Percentiles rank a stretch among this genome's conserved stretches.
These are phyloP conservation scores for Lagenidium sp. DNA, from an alignment of 352 stramenopile species.

Conservation along the genomic window DNA sequence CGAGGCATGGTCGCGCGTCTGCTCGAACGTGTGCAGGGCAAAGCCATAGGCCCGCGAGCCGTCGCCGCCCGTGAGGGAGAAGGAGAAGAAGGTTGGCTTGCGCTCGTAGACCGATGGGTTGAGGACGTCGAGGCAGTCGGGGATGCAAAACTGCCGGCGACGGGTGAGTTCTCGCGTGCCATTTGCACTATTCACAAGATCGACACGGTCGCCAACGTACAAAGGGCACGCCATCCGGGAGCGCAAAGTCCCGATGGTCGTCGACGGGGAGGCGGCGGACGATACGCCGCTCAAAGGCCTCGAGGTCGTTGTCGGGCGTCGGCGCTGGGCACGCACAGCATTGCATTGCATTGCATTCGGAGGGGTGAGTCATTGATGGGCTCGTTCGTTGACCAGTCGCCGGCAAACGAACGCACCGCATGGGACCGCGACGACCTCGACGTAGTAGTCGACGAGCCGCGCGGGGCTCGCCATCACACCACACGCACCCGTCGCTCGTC, in stretches of 20 bases:
- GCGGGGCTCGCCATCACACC: background rate
- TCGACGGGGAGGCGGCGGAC: slow-evolving; percentile 25
- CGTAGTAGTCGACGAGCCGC: slow-evolving; percentile 70
- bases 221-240: slow-evolving; percentile 59
- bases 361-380: too few species aligned
- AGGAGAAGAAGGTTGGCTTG: slow-evolving; percentile 71
- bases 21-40: slow-evolving; percentile 50
- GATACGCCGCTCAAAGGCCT: slow-evolving; percentile 36
- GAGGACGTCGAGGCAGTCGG: slow-evolving; percentile 31
- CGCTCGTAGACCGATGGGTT: slow-evolving; percentile 41
- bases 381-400: too few species aligned
- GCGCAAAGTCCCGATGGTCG: slow-evolving; percentile 49
- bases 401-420: slow-evolving; percentile 9
- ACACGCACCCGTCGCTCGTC: background rate
- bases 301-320: slow-evolving; percentile 12
- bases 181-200: too few species aligned
- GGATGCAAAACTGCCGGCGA: slow-evolving; percentile 56
- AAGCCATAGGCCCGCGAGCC: slow-evolving; percentile 64
- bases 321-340: background rate
- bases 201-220: slow-evolving; percentile 42
- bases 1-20: slow-evolving; percentile 28
- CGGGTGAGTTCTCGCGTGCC: background rate
- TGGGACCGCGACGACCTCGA: slow-evolving; percentile 50
- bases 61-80: slow-evolving; percentile 68
- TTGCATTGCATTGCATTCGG: too few species aligned